Evolutionary conservation across 192 early-diverging fungal species (phyloP).

Genomic region (Coemansia sp.): DNA sequence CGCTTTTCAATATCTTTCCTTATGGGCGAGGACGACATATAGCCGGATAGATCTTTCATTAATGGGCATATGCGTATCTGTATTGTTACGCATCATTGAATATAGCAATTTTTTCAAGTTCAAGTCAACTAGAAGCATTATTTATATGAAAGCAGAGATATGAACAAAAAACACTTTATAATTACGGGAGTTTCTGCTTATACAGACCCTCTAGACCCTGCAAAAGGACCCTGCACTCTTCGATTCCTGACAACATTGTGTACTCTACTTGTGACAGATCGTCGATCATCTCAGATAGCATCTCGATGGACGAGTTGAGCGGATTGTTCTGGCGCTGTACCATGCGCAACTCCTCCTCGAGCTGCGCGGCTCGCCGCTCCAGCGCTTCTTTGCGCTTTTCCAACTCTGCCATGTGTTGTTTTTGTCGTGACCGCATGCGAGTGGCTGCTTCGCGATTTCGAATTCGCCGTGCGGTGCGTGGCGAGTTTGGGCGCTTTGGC

Average conservation of each 20-base stretch:
- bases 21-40: conserved; percentile 9
- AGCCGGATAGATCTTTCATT: background rate
- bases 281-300: conserved; percentile 38
- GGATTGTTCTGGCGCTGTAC: conserved; percentile 39
- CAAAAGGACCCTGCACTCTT: conserved; percentile 42
- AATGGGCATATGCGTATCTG: background rate
- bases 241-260: conserved; percentile 41
- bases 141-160: no score
- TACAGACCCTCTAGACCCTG: conserved; percentile 29
- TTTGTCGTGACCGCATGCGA: conserved; percentile 48
- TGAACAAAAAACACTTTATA: background rate
- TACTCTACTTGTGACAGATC: conserved; percentile 38
- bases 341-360: conserved; percentile 29
- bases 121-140: background rate
- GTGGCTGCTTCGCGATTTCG: conserved; percentile 42
- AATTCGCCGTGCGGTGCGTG: conserved; percentile 33
- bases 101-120: no score
- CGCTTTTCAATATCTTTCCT: conserved; percentile 37
- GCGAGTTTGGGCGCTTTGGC: conserved; percentile 22
- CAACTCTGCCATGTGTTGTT: conserved; percentile 42
- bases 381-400: conserved; percentile 38
- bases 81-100: no score
- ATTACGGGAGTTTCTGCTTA: background rate
- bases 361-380: conserved; percentile 27
- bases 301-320: conserved; percentile 28